Base-by-base conservation (phyloP, 2,329 filamentous ascomycete species). In the Ceratocystiopsis minuta region DNA sequence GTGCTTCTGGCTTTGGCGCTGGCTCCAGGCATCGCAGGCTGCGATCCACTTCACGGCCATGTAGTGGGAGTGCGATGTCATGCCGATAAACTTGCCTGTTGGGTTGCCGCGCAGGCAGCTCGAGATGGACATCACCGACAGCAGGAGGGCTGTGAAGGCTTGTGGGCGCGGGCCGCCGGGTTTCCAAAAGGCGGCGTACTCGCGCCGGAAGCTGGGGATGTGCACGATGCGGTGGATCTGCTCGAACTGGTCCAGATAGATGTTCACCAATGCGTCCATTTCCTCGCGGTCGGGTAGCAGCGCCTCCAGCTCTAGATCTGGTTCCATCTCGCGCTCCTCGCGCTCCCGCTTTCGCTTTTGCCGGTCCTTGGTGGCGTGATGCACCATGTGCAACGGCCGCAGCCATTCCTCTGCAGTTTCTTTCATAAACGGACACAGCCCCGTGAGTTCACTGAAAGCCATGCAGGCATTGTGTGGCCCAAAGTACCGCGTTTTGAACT, bases 391-490 rank as follows among this genome's bases (percentile, higher is more conserved):
- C 37, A 75, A 64, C 9, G 72, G 71, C 40, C 67, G 64, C 42
- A 76, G 61, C 69, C 71, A 75, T 52, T 75, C 69, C 41, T 74
- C 68, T 11, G 71, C 70, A 1, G 70, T 75, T 57, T 75, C 70
- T 48, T 66, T 68, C 72, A 76, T 75, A 45, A 75, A 75, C 14
- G 69, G 67, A 37, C 64, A 69, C 37, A 76, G 60, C 3, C 72
- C 71, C 3, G 67, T 67, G 49, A 71, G 58, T 59, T 74, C 70
- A 39, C 67, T 65, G 51, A 75, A 71, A 12, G 72, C 71, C 57
- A 73, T 68, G 57, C 66, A 74, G 37, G 70, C 68, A 49, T 73
- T 75, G 53, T 74, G 68, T 3, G 70, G 70, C 2, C 72, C 70
- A 50, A 69, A 72, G 52, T 75, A 75, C 47, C 70, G 64, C 3